A percentile compares a stretch with the other conserved stretches of the same genome.
Evolutionary conservation across 306 rosid genomes (phyloP).

Genomic region (Urtica urens): DNA sequence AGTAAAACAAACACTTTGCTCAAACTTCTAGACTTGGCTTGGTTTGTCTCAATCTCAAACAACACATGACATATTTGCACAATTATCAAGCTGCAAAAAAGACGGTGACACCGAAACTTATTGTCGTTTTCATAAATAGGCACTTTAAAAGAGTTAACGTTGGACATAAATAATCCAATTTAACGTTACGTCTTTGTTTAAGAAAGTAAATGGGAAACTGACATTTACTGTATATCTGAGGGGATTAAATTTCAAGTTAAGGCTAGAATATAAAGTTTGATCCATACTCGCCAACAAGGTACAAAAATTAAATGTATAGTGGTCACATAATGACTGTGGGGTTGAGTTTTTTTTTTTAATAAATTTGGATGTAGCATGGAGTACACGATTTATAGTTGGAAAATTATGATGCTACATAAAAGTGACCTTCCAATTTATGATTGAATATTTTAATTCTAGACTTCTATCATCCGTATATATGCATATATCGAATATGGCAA

Average conservation of each 20-base stretch:
- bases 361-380: not conserved
- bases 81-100: not conserved
- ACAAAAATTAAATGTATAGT: not conserved
- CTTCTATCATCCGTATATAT: too few species aligned
- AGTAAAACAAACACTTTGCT: not conserved
- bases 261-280: not conserved
- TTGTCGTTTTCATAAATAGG: not conserved
- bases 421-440: not conserved
- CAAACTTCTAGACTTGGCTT: too few species aligned
- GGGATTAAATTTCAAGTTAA: too few species aligned
- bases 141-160: not conserved
- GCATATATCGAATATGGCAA: too few species aligned
- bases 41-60: not conserved
- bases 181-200: not conserved
- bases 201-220: too few species aligned
- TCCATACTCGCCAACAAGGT: not conserved
- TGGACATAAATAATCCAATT: not conserved
- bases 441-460: not conserved
- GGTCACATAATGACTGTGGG: slow-evolving; percentile 1
- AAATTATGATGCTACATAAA: not conserved
- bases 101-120: not conserved
- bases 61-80: too few species aligned
- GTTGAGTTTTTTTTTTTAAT: slow-evolving; percentile 3
- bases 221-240: too few species aligned
- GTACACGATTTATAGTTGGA: not conserved